phyloP scores from a whole-genome alignment of 108 stramenopile species.

The Nannochloropsis gaditana region DNA sequence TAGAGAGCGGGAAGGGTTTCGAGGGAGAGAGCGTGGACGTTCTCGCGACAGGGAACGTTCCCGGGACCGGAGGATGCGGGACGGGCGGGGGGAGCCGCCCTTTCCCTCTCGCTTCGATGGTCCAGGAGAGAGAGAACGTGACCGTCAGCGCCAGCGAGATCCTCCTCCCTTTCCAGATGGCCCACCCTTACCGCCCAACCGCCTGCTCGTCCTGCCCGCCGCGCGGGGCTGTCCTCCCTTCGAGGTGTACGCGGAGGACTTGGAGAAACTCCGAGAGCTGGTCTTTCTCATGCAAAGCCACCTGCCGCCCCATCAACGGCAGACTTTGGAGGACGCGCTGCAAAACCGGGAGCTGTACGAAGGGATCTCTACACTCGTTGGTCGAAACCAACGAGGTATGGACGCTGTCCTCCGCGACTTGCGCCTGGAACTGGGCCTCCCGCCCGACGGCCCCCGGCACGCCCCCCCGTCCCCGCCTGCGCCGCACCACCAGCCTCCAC shows the following conservation, averaged over 20 bases:
- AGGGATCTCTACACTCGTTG: not conserved
- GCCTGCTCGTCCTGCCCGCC: not conserved
- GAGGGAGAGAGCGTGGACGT: conserved; percentile 13
- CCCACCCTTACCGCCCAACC: not conserved
- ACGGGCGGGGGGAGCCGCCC: not conserved
- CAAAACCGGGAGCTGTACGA: not conserved
- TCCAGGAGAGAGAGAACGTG: not conserved
- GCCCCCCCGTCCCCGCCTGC: not conserved
- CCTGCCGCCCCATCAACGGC: conserved; percentile 11
- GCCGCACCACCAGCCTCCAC: not conserved
- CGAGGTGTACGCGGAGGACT: conserved; percentile 19
- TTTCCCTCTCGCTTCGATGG: not conserved
- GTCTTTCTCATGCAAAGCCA: not conserved
- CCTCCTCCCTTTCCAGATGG: conserved; percentile 6
- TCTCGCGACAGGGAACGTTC: not conserved
- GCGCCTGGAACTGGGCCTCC: not conserved
- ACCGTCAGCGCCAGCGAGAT: not conserved
- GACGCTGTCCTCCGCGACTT: conserved; percentile 14
- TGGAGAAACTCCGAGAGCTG: conserved; percentile 17
- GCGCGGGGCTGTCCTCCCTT: conserved; percentile 6
- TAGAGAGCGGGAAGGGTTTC: not conserved
- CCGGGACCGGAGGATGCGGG: not conserved
- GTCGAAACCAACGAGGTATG: not conserved
- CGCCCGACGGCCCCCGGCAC: not conserved
- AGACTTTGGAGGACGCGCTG: not conserved